Conservation (phyloP, 139 green algal genomes). For the Parachlorella kessleri region DNA sequence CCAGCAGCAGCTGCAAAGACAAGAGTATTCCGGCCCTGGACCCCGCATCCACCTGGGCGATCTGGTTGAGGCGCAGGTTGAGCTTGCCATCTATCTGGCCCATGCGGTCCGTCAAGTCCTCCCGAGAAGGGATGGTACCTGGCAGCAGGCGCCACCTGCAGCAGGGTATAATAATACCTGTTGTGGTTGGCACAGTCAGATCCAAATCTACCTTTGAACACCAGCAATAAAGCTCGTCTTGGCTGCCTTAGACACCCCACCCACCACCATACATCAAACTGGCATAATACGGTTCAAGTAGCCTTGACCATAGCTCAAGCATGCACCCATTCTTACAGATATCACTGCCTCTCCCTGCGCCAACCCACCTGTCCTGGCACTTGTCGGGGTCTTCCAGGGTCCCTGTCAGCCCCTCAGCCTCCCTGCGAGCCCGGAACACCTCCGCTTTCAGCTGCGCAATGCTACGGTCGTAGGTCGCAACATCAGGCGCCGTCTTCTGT, state of each 20-base stretch:
- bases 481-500: slow-evolving; percentile 37
- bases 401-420: slow-evolving; percentile 61
- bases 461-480: slow-evolving; percentile 17
- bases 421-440: slow-evolving; percentile 33
- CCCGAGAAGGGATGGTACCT: slow-evolving; percentile 73
- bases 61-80: slow-evolving; percentile 70
- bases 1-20: too few relatives aligned
- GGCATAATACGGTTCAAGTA: too few relatives aligned
- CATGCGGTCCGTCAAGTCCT: slow-evolving; percentile 77
- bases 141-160: slow-evolving; percentile 67
- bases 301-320: too few relatives aligned
- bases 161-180: too few relatives aligned
- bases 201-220: too few relatives aligned
- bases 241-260: too few relatives aligned
- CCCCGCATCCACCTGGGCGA: slow-evolving; percentile 31
- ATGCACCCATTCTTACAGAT: too few relatives aligned
- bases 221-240: too few relatives aligned
- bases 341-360: too few relatives aligned
- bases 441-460: slow-evolving; percentile 25
- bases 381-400: slow-evolving; percentile 79
- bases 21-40: background rate
- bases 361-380: slow-evolving; percentile 35
- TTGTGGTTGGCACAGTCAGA: too few relatives aligned
- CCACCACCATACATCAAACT: too few relatives aligned
- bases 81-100: slow-evolving; percentile 76